phyloP scores from a whole-genome alignment of 805 yeast species.

The Cyberlindnera euphorbiae region DNA sequence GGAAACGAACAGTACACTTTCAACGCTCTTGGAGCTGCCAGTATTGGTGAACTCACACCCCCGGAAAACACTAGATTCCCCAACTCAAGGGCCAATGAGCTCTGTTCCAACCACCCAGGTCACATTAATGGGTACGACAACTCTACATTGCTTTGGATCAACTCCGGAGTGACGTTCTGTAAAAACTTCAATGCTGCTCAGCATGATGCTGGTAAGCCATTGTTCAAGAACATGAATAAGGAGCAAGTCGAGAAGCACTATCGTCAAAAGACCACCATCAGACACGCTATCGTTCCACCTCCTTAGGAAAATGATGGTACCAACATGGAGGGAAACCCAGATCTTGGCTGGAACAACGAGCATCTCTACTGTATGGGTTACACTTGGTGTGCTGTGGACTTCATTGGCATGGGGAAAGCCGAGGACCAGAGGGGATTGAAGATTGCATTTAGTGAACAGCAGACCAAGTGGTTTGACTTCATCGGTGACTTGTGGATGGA shows the following conservation, averaged over 20 bases:
- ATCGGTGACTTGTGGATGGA: slow-evolving; percentile 26
- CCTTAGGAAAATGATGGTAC: slow-evolving; percentile 23
- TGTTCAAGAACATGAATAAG: slow-evolving; percentile 26
- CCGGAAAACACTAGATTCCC: slow-evolving; percentile 17
- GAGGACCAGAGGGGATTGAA: slow-evolving; percentile 11
- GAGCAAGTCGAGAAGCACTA: slow-evolving; percentile 29
- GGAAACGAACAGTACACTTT: slow-evolving; percentile 36
- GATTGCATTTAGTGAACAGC: slow-evolving; percentile 11
- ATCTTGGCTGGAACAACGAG: slow-evolving; percentile 32
- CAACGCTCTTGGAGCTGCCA: slow-evolving; percentile 32
- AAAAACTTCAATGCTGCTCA: slow-evolving; percentile 34
- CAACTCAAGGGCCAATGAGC: slow-evolving; percentile 29
- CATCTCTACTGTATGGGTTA: slow-evolving; percentile 34
- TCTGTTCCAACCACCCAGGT: slow-evolving; percentile 61
- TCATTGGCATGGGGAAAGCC: slow-evolving; percentile 31
- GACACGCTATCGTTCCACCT: slow-evolving; percentile 39
- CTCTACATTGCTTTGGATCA: slow-evolving; percentile 52
- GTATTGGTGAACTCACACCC: slow-evolving; percentile 31
- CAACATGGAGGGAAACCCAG: slow-evolving; percentile 31
- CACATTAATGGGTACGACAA: slow-evolving; percentile 47
- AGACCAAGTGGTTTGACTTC: slow-evolving; percentile 20
- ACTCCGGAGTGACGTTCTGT: slow-evolving; percentile 65
- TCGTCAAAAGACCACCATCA: slow-evolving; percentile 28
- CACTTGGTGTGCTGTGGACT: slow-evolving; percentile 44
- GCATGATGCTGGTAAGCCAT: slow-evolving; percentile 34